Evolutionary conservation across 176 grass and related monocot species (phyloP), one percentile per base, ranked within the genome.

Genomic region (Musa schizocarpa): DNA sequence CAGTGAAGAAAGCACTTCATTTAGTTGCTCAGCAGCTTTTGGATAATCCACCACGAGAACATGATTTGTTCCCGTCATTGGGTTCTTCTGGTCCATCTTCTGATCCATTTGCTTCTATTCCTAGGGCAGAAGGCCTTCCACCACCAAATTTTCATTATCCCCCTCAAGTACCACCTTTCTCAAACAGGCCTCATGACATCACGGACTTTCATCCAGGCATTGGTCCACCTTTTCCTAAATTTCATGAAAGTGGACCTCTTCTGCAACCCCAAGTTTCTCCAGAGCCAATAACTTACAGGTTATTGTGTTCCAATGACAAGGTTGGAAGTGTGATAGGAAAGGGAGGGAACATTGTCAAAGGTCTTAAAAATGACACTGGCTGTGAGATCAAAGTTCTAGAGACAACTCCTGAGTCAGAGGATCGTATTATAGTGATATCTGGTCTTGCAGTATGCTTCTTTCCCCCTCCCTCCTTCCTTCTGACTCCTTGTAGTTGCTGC

Each of bases 331-430:
- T 99, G 77, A 99, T 94, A 75, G 95, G 95, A 50, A 94, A 89
- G 79, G 88, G 86, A 65, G 95, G 95, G 75, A 91, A 84, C 81
- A 80, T 76, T 80, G 84, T 99, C 53, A 99, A 83, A 83, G 74
- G 65, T 79, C 90, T 99, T 81, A 85, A 99, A 76, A 85, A 86
- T 43, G 90, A 99, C 73, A 99, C 95, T 9, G 95, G 88, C 70
- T 94, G 90, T 80, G 95, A 99, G 82, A 87, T 99, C 74, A 93
- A 91, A 80, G 79, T 94, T 87, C 72, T 82, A 50, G 95, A 99
- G 79, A 88, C 91, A 83, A 74, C 68, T 81, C 84, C 82, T 0
- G 89, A 87, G 64, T 76, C 88, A 54, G 91, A 99, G 69, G 79
- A 92, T 71, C 84, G 85, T 12, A 74, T 94, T 69, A 72, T 99